A percentile compares a stretch with the other conserved stretches of the same genome.
Conservation (phyloP, 148 eudicot species). For the Persicaria maculosa region DNA sequence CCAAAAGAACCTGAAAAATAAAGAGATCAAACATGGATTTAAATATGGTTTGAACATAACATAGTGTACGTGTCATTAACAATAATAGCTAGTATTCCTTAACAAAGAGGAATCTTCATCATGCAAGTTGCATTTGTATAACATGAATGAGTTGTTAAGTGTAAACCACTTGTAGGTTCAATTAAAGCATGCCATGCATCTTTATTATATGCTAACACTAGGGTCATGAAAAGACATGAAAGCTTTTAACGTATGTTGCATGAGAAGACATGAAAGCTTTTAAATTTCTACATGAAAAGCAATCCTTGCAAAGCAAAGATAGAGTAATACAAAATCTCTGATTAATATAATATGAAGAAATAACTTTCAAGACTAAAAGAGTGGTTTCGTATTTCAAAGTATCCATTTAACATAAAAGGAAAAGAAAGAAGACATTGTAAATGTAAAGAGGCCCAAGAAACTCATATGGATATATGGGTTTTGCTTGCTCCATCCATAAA, state of each 20-base stretch:
- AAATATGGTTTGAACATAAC: background rate
- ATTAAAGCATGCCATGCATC: background rate
- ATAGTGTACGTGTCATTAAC: background rate
- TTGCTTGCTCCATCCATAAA: conserved; percentile 99
- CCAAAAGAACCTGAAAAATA: conserved; percentile 70
- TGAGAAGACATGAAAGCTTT: background rate
- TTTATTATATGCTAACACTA: background rate
- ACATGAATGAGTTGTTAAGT: background rate
- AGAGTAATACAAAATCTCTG: background rate
- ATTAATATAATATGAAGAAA: background rate
- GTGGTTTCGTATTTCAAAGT: background rate
- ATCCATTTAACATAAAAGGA: background rate
- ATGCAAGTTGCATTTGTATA: background rate
- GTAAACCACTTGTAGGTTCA: background rate
- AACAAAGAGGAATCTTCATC: background rate
- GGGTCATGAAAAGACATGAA: background rate
- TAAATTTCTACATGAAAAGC: background rate
- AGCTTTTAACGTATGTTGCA: background rate
- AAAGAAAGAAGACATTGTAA: conserved; percentile 26
- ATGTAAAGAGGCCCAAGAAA: conserved; percentile 93
- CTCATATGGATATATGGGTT: conserved; percentile 97
- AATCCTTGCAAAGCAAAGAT: background rate
- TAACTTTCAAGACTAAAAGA: background rate
- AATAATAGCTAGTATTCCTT: too few relatives aligned
- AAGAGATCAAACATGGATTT: background rate